phyloP scores from a whole-genome alignment of 306 rosid genomes.

The Albizia julibrissin region DNA sequence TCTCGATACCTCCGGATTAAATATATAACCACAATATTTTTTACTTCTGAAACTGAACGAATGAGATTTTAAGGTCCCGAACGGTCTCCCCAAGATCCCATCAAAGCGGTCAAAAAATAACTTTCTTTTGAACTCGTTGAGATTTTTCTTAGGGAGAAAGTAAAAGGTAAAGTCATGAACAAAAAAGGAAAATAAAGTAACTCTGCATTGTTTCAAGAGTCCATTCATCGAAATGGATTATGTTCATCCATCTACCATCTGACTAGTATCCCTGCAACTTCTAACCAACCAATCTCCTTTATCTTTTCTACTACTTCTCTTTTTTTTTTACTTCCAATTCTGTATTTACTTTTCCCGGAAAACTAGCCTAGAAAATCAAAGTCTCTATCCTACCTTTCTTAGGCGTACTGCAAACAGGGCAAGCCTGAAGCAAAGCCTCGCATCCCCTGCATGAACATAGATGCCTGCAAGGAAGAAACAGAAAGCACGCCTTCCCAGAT shows the following conservation, averaged over 20 bases:
- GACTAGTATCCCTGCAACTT: neutral
- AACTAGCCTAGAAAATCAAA: conserved; percentile 59
- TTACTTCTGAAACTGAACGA: neutral
- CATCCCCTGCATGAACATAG: conserved; percentile 76
- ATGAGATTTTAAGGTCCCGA: neutral
- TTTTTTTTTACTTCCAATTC: neutral
- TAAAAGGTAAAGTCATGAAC: neutral
- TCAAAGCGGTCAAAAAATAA: neutral
- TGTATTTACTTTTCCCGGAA: conserved; percentile 36
- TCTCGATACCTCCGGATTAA: neutral
- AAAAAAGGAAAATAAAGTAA: neutral
- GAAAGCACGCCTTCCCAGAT: conserved; percentile 47
- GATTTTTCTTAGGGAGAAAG: neutral
- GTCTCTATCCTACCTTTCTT: conserved; percentile 78
- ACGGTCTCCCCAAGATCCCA: neutral
- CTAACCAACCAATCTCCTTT: neutral
- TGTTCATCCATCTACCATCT: neutral
- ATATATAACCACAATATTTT: neutral
- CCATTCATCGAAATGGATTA: conserved; percentile 9
- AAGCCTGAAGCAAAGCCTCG: conserved; percentile 57
- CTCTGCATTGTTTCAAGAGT: neutral
- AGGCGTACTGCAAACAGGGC: conserved; percentile 65
- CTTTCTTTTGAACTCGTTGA: neutral
- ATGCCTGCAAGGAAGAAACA: conserved; percentile 91
- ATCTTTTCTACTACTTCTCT: neutral